These are phyloP conservation scores for Paramecium caudatum DNA, from an alignment of 73 alveolate species.

Conservation along the genomic window DNA sequence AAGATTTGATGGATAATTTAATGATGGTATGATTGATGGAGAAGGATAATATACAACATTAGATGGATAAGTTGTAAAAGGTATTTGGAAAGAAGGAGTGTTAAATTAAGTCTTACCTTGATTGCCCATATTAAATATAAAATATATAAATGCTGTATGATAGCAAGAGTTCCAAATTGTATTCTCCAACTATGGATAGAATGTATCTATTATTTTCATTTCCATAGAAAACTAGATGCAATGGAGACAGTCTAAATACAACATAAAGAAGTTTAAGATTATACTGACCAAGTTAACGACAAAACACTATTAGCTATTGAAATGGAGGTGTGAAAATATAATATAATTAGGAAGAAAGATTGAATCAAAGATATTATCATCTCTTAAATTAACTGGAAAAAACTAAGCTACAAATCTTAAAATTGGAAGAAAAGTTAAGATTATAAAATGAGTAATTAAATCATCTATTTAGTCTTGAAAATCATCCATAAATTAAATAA, in stretches of 20 bases:
- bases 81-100: conserved; percentile 20
- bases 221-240: not conserved
- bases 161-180: conserved; percentile 34
- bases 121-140: not conserved
- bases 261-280: conserved; percentile 6
- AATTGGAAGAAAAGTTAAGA: conserved; percentile 56
- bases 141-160: not conserved
- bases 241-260: not conserved
- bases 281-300: not conserved
- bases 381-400: conserved; percentile 40
- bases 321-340: not conserved
- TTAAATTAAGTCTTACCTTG: not conserved
- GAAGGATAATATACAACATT: not conserved
- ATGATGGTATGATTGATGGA: conserved; percentile 60
- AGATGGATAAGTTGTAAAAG: not conserved
- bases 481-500: conserved; percentile 48
- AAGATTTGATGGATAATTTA: conserved; percentile 21
- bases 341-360: conserved; percentile 34
- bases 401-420: not conserved
- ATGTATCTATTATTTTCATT: conserved; percentile 8
- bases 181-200: not conserved
- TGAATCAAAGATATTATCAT: conserved; percentile 39
- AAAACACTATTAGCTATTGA: not conserved
- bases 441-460: conserved; percentile 31
- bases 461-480: conserved; percentile 16